Conservation (phyloP, 257 asterid species). For the Nicotiana tomentosiformis region DNA sequence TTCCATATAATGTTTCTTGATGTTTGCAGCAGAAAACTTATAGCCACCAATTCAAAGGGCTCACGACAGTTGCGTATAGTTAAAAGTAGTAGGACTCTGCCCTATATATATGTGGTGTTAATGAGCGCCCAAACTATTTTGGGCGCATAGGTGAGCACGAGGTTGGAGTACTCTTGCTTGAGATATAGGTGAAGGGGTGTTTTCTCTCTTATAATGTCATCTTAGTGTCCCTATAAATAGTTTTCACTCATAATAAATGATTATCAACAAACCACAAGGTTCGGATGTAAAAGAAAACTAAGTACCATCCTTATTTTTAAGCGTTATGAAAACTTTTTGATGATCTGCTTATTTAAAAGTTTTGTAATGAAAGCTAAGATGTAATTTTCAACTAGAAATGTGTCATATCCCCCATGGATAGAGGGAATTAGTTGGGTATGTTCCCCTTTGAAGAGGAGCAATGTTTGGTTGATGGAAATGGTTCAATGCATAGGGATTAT, state of each 20-base stretch:
- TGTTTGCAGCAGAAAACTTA: too few species aligned
- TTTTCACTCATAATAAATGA: background rate
- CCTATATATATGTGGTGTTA: too few species aligned
- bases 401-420: constrained; percentile 25
- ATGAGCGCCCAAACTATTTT: too few species aligned
- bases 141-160: too few species aligned
- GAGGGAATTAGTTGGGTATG: constrained; percentile 27
- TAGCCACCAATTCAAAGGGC: too few species aligned
- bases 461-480: constrained; percentile 27
- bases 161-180: too few species aligned
- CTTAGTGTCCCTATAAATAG: background rate
- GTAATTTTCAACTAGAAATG: background rate
- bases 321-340: background rate
- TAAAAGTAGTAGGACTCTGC: too few species aligned
- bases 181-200: background rate
- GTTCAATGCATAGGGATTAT: constrained; percentile 20
- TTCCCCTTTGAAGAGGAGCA: constrained; percentile 6
- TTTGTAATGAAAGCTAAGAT: background rate
- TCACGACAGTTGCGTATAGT: too few species aligned
- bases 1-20: too few species aligned
- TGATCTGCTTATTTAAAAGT: background rate
- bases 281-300: too few species aligned
- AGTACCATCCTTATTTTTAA: background rate
- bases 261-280: background rate
- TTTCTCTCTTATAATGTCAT: background rate